Conservation (phyloP, 2,329 filamentous ascomycete genomes). For the Scedosporium boydii region DNA sequence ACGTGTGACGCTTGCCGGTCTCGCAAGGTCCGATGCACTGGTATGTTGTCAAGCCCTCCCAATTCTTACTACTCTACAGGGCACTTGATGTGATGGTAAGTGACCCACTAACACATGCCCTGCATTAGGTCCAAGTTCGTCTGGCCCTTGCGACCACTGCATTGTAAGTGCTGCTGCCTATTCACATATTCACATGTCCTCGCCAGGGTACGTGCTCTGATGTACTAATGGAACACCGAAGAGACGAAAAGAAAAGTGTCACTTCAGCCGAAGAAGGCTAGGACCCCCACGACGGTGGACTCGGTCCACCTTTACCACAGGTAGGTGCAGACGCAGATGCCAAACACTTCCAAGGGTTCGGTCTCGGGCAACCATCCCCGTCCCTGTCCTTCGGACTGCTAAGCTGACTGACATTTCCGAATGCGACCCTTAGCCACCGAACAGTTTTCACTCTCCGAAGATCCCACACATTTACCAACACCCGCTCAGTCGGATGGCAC, state of each 20-base stretch:
- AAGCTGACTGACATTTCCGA: not conserved
- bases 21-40: slow-evolving; percentile 29
- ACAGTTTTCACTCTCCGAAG: slow-evolving; percentile 9
- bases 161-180: slow-evolving; percentile 11
- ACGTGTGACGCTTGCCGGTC: slow-evolving; percentile 28
- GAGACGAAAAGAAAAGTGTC: slow-evolving; percentile 10
- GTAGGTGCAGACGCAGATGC: slow-evolving; percentile 12
- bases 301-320: slow-evolving; percentile 6
- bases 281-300: slow-evolving; percentile 11
- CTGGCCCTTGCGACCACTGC: slow-evolving; percentile 19
- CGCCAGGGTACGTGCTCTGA: slow-evolving; percentile 8
- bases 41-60: slow-evolving; percentile 14
- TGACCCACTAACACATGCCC: not conserved
- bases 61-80: not conserved
- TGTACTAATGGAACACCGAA: not conserved
- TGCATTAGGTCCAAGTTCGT: slow-evolving; percentile 9
- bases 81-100: not conserved
- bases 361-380: not conserved
- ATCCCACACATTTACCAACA: not conserved
- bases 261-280: slow-evolving; percentile 16
- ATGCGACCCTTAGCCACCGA: slow-evolving; percentile 6
- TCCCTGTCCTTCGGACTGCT: not conserved
- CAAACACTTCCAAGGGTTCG: not conserved
- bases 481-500: not conserved
- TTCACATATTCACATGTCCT: not conserved